phyloP scores from a whole-genome alignment of 352 stramenopile species.

The Thalassiosira hispida region DNA sequence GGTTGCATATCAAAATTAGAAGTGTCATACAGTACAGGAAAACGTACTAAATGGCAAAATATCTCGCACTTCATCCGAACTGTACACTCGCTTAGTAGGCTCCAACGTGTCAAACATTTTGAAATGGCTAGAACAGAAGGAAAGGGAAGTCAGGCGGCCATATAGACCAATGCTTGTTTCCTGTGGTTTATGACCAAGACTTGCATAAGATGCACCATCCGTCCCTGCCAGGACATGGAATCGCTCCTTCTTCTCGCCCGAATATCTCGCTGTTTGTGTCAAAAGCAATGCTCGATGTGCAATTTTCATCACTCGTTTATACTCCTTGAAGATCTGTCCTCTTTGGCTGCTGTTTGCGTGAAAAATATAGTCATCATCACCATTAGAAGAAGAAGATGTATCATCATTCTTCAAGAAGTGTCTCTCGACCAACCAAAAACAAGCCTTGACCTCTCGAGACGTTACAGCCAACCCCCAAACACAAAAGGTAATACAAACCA shows the following conservation, averaged over 20 bases:
- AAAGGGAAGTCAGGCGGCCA: slow-evolving; percentile 34
- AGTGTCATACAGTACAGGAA: no score
- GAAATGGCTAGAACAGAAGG: slow-evolving; percentile 1
- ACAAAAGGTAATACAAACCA: slow-evolving; percentile 40
- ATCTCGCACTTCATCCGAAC: slow-evolving; percentile 38
- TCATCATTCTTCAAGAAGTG: slow-evolving; percentile 14
- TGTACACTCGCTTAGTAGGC: slow-evolving; percentile 41
- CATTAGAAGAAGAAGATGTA: not conserved
- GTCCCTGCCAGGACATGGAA: slow-evolving; percentile 35
- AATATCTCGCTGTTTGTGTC: slow-evolving; percentile 37
- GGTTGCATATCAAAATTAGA: not conserved
- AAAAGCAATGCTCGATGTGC: slow-evolving; percentile 35
- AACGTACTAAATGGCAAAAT: slow-evolving; percentile 30
- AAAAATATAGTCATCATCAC: not conserved
- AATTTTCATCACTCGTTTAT: slow-evolving; percentile 26
- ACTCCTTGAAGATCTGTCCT: slow-evolving; percentile 1
- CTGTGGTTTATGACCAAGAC: slow-evolving; percentile 17
- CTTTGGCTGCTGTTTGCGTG: not conserved
- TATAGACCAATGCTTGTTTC: slow-evolving; percentile 41
- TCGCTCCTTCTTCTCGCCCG: slow-evolving; percentile 27
- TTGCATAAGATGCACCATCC: slow-evolving; percentile 24
- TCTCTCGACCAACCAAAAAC: slow-evolving; percentile 50
- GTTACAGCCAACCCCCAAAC: slow-evolving; percentile 43
- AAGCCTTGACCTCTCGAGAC: slow-evolving; percentile 32
- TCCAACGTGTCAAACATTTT: slow-evolving; percentile 45